Percentiles rank a stretch among this genome's conserved stretches.
These are phyloP conservation scores for Psilocybe mexicana DNA, from an alignment of 1,284 basidiomycete genomes.

Conservation along the genomic window DNA sequence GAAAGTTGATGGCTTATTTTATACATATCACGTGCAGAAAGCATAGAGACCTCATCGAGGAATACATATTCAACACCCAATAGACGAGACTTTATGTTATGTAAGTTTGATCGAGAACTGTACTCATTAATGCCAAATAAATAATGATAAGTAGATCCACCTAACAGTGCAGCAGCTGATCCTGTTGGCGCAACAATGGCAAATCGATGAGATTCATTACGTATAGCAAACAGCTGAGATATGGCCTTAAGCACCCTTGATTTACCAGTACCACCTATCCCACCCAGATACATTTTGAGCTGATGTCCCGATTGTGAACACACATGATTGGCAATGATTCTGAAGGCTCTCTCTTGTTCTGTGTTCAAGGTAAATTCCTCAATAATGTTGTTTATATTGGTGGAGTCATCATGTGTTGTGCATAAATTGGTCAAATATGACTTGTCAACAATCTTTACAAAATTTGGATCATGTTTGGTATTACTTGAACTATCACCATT, in stretches of 20 bases:
- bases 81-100: too few relatives aligned
- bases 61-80: too few relatives aligned
- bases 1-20: too few relatives aligned
- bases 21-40: too few relatives aligned
- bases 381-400: constrained; percentile 1
- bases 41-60: too few relatives aligned
- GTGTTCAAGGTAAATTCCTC: constrained; percentile 25
- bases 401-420: too few relatives aligned
- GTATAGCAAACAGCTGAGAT: too few relatives aligned
- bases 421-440: not conserved
- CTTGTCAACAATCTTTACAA: not conserved
- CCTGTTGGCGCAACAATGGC: constrained; percentile 37
- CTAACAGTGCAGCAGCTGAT: constrained; percentile 33
- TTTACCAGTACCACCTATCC: constrained; percentile 20
- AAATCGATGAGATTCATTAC: constrained; percentile 16
- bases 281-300: constrained; percentile 22
- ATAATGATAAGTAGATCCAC: constrained; percentile 38
- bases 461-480: too few relatives aligned
- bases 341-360: constrained; percentile 36
- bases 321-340: constrained; percentile 33
- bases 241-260: too few relatives aligned
- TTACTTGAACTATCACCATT: too few relatives aligned
- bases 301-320: constrained; percentile 18
- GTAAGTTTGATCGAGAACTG: too few relatives aligned
- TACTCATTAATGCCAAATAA: too few relatives aligned